Evolutionary conservation across 2,329 filamentous ascomycete species (phyloP), one percentile per base, ranked within the genome.

Genomic region (Tolypocladium album): DNA sequence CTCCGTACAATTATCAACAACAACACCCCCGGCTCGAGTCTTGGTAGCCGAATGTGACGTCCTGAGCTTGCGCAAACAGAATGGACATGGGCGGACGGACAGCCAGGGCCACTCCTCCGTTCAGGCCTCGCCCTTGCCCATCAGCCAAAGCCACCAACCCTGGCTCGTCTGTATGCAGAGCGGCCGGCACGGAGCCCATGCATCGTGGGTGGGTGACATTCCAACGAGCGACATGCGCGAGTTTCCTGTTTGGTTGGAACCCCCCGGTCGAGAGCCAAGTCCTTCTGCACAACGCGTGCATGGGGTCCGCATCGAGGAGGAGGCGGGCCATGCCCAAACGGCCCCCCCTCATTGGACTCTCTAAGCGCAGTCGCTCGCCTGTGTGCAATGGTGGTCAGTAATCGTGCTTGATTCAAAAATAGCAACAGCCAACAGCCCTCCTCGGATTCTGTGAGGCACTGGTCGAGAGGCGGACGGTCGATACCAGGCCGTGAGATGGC

Each of bases 291-390:
- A 4, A 36, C 31, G 50, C 34, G 15, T 12, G 42, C 43, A 27
- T 39, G 34, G 31, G 34, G 47, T 58, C 57, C 42, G 57, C 34
- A 52, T 58, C 31, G 57, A 58, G 34, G 34, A 20, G 42, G 27
- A 50, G 34, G 55, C 61, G 57, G 68, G 64, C 66, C 61, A 65
- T 61, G 63, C 64, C 61, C 61, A 61, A 58, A 63, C 64, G 64
- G 63, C 69, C 68, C 65, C 27, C 43, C 67, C 69, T 74, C 69
- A 79, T 79, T 79, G 77, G 78, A 66, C 68, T 69, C 68, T 74
- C 68, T 77, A 78, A 79, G 78, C 78, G 77, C 78, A 79, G 68
- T 65, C 62, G 66, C 65, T 50, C 58, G 58, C 60, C 56, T 69
- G 20, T 69, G 31, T 70, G 66, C 64, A 61, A 68, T 68, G 67